Conservation (phyloP, 2,329 filamentous ascomycete species). For the Pseudocercospora fuligena region DNA sequence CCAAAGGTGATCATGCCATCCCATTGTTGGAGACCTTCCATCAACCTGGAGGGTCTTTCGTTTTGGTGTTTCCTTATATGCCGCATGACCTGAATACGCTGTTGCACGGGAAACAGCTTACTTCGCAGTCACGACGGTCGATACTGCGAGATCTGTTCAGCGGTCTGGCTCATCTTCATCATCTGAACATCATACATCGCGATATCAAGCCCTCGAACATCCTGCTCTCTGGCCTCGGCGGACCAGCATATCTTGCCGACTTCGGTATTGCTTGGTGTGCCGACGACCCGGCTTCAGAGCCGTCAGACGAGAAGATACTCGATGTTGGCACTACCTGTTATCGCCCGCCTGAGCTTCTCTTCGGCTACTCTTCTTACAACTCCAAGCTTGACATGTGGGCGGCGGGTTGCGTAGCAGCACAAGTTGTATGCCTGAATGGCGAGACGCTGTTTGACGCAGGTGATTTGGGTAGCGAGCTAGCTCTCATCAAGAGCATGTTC, state of each 20-base stretch:
- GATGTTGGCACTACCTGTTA: conserved; percentile 95
- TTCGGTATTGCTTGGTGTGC: conserved; percentile 91
- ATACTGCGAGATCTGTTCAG: conserved; percentile 71
- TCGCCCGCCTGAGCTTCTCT: conserved; percentile 85
- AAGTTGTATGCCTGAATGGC: conserved; percentile 64
- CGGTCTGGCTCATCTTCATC: conserved; percentile 74
- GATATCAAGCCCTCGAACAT: conserved; percentile 95
- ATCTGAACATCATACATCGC: conserved; percentile 80
- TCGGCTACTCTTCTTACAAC: conserved; percentile 77
- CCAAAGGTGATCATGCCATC: conserved; percentile 65
- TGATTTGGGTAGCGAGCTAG: conserved; percentile 88
- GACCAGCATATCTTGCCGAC: conserved; percentile 82
- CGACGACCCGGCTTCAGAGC: conserved; percentile 62
- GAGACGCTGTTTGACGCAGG: conserved; percentile 80
- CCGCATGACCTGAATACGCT: conserved; percentile 73
- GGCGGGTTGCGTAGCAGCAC: conserved; percentile 80
- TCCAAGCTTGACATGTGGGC: conserved; percentile 85
- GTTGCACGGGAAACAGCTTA: conserved; percentile 52
- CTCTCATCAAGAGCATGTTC: conserved; percentile 90
- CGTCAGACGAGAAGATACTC: conserved; percentile 72
- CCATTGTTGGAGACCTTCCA: conserved; percentile 73
- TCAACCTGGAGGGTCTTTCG: conserved; percentile 71
- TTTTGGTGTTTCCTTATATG: conserved; percentile 86
- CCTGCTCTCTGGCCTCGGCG: conserved; percentile 45
- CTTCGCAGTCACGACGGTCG: conserved; percentile 43